Evolutionary conservation across 176 grass and related monocot genomes (phyloP), one percentile per base, ranked within the genome.

Genomic region (Musa schizocarpa): DNA sequence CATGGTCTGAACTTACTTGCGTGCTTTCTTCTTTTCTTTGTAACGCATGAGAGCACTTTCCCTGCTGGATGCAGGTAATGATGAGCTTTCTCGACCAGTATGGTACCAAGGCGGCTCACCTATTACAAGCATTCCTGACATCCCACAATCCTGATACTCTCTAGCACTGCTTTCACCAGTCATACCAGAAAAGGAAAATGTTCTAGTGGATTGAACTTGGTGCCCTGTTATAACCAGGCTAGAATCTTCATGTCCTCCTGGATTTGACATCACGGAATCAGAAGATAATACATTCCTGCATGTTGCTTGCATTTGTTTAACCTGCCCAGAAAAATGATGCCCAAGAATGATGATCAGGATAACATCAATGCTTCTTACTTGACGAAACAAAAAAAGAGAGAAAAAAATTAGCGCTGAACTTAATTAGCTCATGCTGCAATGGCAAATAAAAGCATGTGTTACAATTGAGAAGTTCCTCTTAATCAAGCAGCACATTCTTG

Each of bases 11-110:
- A 75, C 95, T 92, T 90, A 99, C 95, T 94, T 99, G 83, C 95
- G 85, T 88, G 85, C 74, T 83, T 82, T 89, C 82, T 94, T 99
- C 82, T 99, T 99, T 78, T 99, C 95, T 82, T 94, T 99, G 84
- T 99, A 99, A 7, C 95, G 84, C 68, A 80, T 91, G 64, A 99
- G 80, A 50, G 95, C 95, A 67, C 62, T 87, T 65, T 89, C 86
- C 81, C 95, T 90, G 78, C 77, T 86, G 76, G 77, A 85, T 78
- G 84, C 80, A 16, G 90, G 54, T 50, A 78, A 82, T 68, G 89
- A 85, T 2, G 65, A 53, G 50, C 77, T 61, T 23, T 93, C 95
- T 43, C 84, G 76, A 23, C 88, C 88, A 84, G 88, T 72, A 73
- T 86, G 69, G 76, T 82, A 89, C 88, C 88, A 99, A 48, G 90